phyloP scores from a whole-genome alignment of 2,329 filamentous ascomycete species.

The Alternaria incomplexa region DNA sequence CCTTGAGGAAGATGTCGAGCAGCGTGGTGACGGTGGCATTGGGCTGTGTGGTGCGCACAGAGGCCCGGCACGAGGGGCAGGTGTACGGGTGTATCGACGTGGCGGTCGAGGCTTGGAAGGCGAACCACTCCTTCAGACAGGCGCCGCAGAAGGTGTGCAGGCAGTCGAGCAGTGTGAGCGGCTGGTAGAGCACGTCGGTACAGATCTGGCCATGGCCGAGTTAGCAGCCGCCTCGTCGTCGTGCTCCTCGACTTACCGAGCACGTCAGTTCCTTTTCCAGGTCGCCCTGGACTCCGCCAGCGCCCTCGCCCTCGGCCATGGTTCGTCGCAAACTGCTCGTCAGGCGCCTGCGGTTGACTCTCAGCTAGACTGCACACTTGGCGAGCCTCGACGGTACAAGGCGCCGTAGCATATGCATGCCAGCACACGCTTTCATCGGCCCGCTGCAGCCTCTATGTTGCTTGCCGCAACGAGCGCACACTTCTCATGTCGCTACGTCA shows the following conservation, averaged over 20 bases:
- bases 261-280: constrained; percentile 94
- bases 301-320: constrained; percentile 44
- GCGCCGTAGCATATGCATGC: constrained; percentile 18
- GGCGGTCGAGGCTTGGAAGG: constrained; percentile 71
- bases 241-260: constrained; percentile 69
- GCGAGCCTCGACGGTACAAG: constrained; percentile 8
- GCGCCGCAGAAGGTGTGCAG: constrained; percentile 95
- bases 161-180: constrained; percentile 88
- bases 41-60: constrained; percentile 83
- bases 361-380: constrained; percentile 21
- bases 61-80: constrained; percentile 89
- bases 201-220: constrained; percentile 72
- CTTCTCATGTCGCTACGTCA: constrained; percentile 12
- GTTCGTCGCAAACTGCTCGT: constrained; percentile 9
- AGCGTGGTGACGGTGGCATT: constrained; percentile 91
- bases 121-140: constrained; percentile 96
- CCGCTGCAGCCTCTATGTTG: not conserved
- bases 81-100: constrained; percentile 70
- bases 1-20: constrained; percentile 83
- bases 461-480: not conserved
- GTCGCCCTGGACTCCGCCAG: constrained; percentile 62
- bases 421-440: constrained; percentile 8
- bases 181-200: constrained; percentile 91
- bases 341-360: constrained; percentile 5
- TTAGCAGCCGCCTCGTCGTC: constrained; percentile 31